Conservation (phyloP, 208 protist genomes). For the Leishmania tarentolae region DNA sequence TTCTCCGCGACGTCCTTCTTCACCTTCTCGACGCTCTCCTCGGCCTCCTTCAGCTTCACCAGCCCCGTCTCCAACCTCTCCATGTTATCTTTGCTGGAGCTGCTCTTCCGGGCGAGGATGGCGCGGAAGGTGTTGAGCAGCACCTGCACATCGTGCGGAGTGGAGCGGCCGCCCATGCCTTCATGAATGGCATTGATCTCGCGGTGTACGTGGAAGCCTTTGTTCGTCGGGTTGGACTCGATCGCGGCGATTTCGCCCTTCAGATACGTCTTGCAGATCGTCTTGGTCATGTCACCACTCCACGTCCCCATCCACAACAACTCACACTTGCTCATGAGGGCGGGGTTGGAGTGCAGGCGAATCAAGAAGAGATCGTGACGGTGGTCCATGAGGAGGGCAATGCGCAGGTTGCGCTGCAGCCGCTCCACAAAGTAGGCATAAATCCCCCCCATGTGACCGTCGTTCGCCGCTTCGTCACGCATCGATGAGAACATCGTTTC, state of each 20-base stretch:
- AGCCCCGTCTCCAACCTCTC: slow-evolving; percentile 91
- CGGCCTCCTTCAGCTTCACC: slow-evolving; percentile 94
- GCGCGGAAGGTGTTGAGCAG: slow-evolving; percentile 86
- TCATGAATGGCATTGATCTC: slow-evolving; percentile 90
- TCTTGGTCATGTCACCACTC: slow-evolving; percentile 81
- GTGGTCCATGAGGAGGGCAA: slow-evolving; percentile 95
- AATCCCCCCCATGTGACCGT: slow-evolving; percentile 85
- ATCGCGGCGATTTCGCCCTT: slow-evolving; percentile 70
- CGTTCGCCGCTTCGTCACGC: slow-evolving; percentile 84
- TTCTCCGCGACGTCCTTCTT: slow-evolving; percentile 86
- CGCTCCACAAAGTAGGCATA: slow-evolving; percentile 87
- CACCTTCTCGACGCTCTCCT: slow-evolving; percentile 91
- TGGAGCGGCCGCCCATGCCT: slow-evolving; percentile 50
- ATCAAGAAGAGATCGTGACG: slow-evolving; percentile 86
- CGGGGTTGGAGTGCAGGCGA: slow-evolving; percentile 95
- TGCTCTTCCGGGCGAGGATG: slow-evolving; percentile 78
- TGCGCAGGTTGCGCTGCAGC: slow-evolving; percentile 91
- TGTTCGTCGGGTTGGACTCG: slow-evolving; percentile 63
- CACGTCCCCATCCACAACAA: slow-evolving; percentile 96
- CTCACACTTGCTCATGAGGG: slow-evolving; percentile 92
- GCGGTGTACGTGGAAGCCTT: slow-evolving; percentile 80
- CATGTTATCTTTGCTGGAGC: slow-evolving; percentile 70
- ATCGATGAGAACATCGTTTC: slow-evolving; percentile 93
- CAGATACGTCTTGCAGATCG: slow-evolving; percentile 84
- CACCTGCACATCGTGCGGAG: slow-evolving; percentile 85